Evolutionary conservation across 2,329 filamentous ascomycete species (phyloP), one percentile per base, ranked within the genome.

Genomic region (Magnaporthiopsis rhizophila): DNA sequence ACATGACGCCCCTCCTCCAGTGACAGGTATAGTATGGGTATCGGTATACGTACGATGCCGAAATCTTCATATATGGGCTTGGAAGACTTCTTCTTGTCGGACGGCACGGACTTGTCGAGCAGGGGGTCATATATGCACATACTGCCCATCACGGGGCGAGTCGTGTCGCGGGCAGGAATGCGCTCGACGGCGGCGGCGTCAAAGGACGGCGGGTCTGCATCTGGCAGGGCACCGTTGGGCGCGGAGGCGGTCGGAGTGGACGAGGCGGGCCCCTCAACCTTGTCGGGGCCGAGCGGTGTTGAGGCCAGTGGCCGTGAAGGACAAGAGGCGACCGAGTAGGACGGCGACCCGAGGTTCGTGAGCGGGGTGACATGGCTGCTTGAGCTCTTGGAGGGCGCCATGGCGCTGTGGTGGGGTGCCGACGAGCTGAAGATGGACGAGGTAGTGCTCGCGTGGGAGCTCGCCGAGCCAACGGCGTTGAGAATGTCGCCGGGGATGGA

Each of bases 401-500:
- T 69, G 68, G 76, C 75, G 72, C 74, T 73, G 67, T 78, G 75
- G 68, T 74, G 58, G 36, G 18, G 75, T 66, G 78, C 74, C 66
- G 78, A 73, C 67, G 73, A 74, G 76, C 86, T 90, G 77, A 90
- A 90, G 68, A 89, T 81, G 64, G 91, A 91, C 59, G 89, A 91
- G 62, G 83, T 83, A 64, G 87, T 85, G 77, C 88, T 92, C 65
- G 84, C 81, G 72, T 88, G 82, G 65, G 89, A 92, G 76, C 87
- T 91, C 65, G 87, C 85, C 62, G 90, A 92, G 71, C 86, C 88
- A 69, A 88, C 83, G 67, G 86, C 87, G 74, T 88, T 89, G 72
- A 89, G 82, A 63, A 88, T 83, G 71, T 92, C 89, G 74, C 85
- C 86, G 69, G 83, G 79, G 65, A 80, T 72, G 67, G 81, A 84